A percentile compares a stretch with the other conserved stretches of the same genome.
Evolutionary conservation across 2,329 filamentous ascomycete species (phyloP).

Genomic region (Aotearoamyces nothofagi): DNA sequence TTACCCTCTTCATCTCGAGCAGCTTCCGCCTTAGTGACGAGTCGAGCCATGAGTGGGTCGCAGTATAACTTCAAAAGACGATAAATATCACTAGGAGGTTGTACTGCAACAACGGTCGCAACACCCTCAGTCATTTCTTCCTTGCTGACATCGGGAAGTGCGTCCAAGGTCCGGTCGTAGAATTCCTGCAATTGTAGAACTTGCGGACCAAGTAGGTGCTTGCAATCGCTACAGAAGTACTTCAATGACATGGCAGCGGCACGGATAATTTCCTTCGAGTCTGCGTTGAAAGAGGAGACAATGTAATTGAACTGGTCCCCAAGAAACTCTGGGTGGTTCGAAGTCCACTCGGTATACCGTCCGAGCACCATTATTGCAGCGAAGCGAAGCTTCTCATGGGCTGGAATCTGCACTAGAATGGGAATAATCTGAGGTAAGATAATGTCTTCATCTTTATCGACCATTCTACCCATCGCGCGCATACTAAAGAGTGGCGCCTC

Average conservation of each 20-base stretch:
- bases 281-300: constrained; percentile 78
- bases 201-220: constrained; percentile 67
- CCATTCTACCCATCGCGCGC: constrained; percentile 93
- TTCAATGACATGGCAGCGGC: constrained; percentile 90
- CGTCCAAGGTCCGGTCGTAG: constrained; percentile 79
- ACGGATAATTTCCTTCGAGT: constrained; percentile 78
- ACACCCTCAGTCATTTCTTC: constrained; percentile 96
- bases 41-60: constrained; percentile 70
- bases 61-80: constrained; percentile 82
- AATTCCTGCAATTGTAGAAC: constrained; percentile 80
- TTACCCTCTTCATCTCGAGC: constrained; percentile 74
- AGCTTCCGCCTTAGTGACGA: constrained; percentile 77
- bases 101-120: constrained; percentile 76
- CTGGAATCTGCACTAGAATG: constrained; percentile 82
- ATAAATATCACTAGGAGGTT: constrained; percentile 68
- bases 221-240: constrained; percentile 94
- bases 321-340: constrained; percentile 81
- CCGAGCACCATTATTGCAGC: constrained; percentile 96
- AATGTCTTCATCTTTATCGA: constrained; percentile 72
- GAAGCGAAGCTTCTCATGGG: constrained; percentile 95
- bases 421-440: constrained; percentile 88
- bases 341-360: constrained; percentile 95
- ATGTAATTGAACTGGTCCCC: constrained; percentile 93
- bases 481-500: constrained; percentile 92
- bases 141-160: constrained; percentile 71